Evolutionary conservation across 129 eudicot species (phyloP), one percentile per base, ranked within the genome.

Genomic region (Apium graveolens): DNA sequence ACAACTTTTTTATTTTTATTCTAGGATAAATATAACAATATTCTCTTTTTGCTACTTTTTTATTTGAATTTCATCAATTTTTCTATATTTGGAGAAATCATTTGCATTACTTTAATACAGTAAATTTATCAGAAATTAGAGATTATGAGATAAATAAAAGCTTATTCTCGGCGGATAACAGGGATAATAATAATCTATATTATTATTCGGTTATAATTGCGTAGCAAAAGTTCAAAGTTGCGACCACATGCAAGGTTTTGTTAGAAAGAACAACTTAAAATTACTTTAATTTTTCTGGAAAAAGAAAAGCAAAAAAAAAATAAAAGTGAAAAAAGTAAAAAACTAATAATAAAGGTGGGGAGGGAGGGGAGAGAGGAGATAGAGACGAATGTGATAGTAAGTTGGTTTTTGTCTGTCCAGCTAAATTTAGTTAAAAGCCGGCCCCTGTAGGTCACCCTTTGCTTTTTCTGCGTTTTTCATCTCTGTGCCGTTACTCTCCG

Each of bases 401-500:
- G 89, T 81, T 85, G 91, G 92, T 86, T 86, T 86, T 85, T 89
- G 89, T 89, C 86, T 89, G 93, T 86, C 89, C 91, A 87, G 87
- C 93, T 89, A 91, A 85, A 89, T 88, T 85, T 88, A 87, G 97
- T 91, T 89, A 91, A 88, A 91, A 85, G 93, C 91, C 97, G 91
- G 87, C 84, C 86, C 86, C 80, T 80, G 89, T 89, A 87, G 94
- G 94, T 78, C 85, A 78, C 29, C 20, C 85, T 78, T 74, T 87
- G 86, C 87, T 77, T 84, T 87, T 83, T 76, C 80, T 73, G 81
- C 78, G 55, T 79, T 88, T 86, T 88, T 84, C 84, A 79, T 73
- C 86, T 84, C 85, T 79, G 90, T 78, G 63, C 76, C 79, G 75
- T 80, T 73, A 70, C 41, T 81, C 31, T 43, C 24, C 9, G 24